Conservation (phyloP, 2,329 filamentous ascomycete species). For the Ambrosiella cleistominuta region DNA sequence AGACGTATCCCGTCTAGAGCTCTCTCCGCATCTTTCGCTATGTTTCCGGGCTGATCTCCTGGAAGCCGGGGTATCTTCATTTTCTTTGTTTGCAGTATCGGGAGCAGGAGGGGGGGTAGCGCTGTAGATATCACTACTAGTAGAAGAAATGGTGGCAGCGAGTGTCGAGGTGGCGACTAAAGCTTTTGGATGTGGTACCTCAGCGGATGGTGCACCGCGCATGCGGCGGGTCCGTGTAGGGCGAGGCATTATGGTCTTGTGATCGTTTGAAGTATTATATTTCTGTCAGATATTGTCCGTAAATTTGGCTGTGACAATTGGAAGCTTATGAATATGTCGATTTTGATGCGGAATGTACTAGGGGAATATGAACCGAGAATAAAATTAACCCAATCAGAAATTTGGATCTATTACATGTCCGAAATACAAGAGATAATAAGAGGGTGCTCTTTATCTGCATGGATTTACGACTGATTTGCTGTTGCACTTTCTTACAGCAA, state of each 20-base stretch:
- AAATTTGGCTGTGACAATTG: too few species aligned
- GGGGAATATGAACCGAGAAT: too few species aligned
- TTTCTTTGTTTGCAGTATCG: constrained; percentile 6
- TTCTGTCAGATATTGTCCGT: too few species aligned
- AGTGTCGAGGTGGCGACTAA: constrained; percentile 2
- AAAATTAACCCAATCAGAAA: too few species aligned
- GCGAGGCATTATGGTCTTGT: constrained; percentile 11
- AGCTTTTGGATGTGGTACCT: constrained; percentile 4
- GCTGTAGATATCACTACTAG: constrained; percentile 12
- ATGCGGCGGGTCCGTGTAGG: constrained; percentile 13
- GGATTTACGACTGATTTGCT: too few species aligned
- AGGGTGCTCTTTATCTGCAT: too few species aligned
- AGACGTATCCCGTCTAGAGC: constrained; percentile 23
- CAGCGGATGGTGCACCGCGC: constrained; percentile 8
- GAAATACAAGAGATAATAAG: too few species aligned
- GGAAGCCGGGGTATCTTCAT: not conserved
- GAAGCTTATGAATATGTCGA: too few species aligned
- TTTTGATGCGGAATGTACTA: too few species aligned
- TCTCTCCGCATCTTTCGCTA: too few species aligned
- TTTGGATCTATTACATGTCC: too few species aligned
- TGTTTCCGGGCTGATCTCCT: not conserved
- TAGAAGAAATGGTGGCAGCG: constrained; percentile 16
- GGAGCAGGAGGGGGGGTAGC: constrained; percentile 9
- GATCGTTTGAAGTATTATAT: not conserved
- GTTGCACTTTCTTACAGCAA: too few species aligned